phyloP scores from a whole-genome alignment of 1,284 basidiomycete species.

The Cryptococcus sp. region DNA sequence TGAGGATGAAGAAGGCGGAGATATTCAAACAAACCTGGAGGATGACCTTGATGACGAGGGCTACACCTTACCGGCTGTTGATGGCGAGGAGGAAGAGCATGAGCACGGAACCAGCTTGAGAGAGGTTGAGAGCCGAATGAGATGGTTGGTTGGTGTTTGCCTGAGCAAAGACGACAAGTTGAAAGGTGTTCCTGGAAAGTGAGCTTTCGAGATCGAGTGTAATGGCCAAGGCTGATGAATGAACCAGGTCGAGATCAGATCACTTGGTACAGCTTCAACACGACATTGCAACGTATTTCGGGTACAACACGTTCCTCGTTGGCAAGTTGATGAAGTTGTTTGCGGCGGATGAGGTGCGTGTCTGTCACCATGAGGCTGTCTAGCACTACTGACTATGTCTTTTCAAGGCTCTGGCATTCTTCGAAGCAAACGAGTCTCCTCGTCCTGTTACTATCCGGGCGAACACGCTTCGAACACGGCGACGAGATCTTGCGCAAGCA shows the following conservation, averaged over 20 bases:
- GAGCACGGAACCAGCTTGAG: constrained; percentile 68
- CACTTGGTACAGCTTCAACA: constrained; percentile 84
- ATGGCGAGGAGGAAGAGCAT: constrained; percentile 80
- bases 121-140: constrained; percentile 83
- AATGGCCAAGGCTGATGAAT: constrained; percentile 28
- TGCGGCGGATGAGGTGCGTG: constrained; percentile 80
- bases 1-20: constrained; percentile 52
- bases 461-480: constrained; percentile 90
- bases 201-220: constrained; percentile 40
- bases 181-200: constrained; percentile 62
- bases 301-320: constrained; percentile 93
- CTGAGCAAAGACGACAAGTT: constrained; percentile 68
- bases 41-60: constrained; percentile 66
- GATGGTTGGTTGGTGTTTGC: constrained; percentile 80
- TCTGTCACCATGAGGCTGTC: neutral
- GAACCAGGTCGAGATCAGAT: constrained; percentile 74
- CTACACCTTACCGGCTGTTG: constrained; percentile 77
- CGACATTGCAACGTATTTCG: constrained; percentile 93
- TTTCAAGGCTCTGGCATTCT: constrained; percentile 88
- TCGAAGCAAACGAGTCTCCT: constrained; percentile 95
- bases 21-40: constrained; percentile 54
- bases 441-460: constrained; percentile 97
- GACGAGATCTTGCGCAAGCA: constrained; percentile 91
- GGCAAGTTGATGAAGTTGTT: constrained; percentile 95
- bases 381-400: neutral